Percentiles rank a stretch among this genome's conserved stretches.
Evolutionary conservation across 164 flowering plant genomes (phyloP).

Genomic region (Magnolia officinalis): DNA sequence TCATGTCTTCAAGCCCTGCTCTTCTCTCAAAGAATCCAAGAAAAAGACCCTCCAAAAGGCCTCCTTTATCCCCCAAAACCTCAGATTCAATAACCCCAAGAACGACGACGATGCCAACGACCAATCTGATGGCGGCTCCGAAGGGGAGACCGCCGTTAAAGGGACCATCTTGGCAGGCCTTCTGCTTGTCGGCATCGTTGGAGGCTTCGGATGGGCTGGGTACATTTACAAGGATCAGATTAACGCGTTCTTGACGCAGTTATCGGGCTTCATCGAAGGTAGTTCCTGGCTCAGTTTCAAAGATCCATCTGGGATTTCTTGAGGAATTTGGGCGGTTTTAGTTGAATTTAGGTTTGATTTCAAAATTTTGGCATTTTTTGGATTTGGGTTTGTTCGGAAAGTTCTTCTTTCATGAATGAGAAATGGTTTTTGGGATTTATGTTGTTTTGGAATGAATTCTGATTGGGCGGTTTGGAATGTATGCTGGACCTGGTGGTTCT

Average conservation of each 20-base stretch:
- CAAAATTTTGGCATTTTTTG: no score
- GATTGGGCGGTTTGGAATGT: background rate
- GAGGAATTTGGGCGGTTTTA: background rate
- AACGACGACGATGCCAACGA: conserved; percentile 19
- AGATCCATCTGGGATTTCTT: background rate
- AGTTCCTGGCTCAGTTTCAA: background rate
- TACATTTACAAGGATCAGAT: conserved; percentile 86
- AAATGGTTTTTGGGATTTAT: background rate
- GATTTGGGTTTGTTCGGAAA: background rate
- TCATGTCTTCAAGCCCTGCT: conserved; percentile 59
- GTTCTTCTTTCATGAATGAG: background rate
- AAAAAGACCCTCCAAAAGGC: conserved; percentile 51
- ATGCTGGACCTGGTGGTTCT: background rate
- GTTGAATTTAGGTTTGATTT: no score
- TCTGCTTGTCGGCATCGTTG: conserved; percentile 80
- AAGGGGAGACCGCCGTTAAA: conserved; percentile 52
- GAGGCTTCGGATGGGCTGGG: conserved; percentile 80
- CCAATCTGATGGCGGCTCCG: conserved; percentile 25
- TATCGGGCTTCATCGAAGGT: conserved; percentile 89
- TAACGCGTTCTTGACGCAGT: conserved; percentile 75
- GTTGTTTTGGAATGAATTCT: background rate
- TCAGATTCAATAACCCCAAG: conserved; percentile 41
- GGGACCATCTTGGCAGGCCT: conserved; percentile 90
- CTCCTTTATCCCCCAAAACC: conserved; percentile 42
- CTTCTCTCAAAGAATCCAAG: conserved; percentile 70